Evolutionary conservation across 75 land plant species (phyloP), one percentile per base, ranked within the genome.

Genomic region (Pseudotsuga menziesii): DNA sequence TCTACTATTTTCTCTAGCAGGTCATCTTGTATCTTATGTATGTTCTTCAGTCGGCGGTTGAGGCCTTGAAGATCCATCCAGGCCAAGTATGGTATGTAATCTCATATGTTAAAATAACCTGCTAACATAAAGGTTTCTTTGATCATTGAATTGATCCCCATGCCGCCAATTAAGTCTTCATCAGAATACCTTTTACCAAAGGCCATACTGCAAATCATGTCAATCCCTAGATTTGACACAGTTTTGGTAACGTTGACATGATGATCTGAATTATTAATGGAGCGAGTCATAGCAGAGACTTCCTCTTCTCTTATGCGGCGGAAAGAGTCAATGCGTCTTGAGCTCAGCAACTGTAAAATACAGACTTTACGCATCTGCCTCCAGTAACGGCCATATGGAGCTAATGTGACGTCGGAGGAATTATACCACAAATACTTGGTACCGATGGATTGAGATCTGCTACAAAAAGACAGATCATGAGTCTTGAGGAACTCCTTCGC

Each of bases 321-420:
- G 41, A 77, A 79, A 9, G 80, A 75, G 1, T 80, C 39, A 5
- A 84, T 61, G 4, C 69, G 57, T 23, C 61, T 78, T 26, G 72
- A 36, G 4, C 75, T 70, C 56, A 84, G 73, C 3, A 87, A 57
- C 79, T 87, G 83, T 7, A 61, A 35, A 6, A 72, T 56, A 71
- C 83, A 39, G 26, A 81, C 48, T 19, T 77, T 75, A 16, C 81
- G 73, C 58, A 87, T 32, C 32, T 75, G 57, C 39, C 80, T 76
- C 89, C 89, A 87, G 64, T 72, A 57, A 19, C 74, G 78, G 35
- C 86, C 83, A n/a, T 78, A 78, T 0, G 83, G 61, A 32, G 63
- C 54, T 23, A 79, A 83, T 7, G 66, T 62, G 75, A 52, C 29
- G 29, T 56, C 25, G 20, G 17, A 17, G 29, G 58, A 54, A 17